Conservation (phyloP, 2,329 filamentous ascomycete species). For the Drechslerella stenobrocha region DNA sequence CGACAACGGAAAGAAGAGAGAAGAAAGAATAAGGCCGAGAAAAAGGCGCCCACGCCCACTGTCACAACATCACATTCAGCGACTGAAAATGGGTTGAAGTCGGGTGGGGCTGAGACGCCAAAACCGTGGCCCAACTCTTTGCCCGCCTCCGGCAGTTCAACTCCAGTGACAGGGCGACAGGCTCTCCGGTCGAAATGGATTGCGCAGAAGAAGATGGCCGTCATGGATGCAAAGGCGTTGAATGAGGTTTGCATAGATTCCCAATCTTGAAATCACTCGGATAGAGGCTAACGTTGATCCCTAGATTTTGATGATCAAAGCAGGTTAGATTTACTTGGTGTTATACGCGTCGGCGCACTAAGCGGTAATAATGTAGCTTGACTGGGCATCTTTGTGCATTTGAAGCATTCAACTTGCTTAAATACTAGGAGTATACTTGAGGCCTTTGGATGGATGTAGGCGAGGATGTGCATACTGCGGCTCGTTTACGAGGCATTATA, state of each 20-base stretch:
- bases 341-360: no score
- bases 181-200: conserved; percentile 80
- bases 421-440: no score
- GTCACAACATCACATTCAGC: conserved; percentile 51
- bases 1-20: conserved; percentile 51
- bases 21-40: conserved; percentile 41
- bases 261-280: not conserved
- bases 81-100: conserved; percentile 32
- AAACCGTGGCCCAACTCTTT: conserved; percentile 33
- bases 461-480: no score
- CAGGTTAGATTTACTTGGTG: no score
- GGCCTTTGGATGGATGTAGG: no score
- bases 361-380: no score
- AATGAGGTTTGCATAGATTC: conserved; percentile 64
- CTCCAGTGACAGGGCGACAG: conserved; percentile 66
- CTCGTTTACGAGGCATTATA: no score
- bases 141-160: conserved; percentile 57
- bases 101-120: conserved; percentile 18
- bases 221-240: conserved; percentile 77
- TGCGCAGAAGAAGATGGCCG: conserved; percentile 80
- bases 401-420: no score
- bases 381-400: no score
- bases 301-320: conserved; percentile 47
- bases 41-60: conserved; percentile 38
- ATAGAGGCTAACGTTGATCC: conserved; percentile 7